These are phyloP conservation scores for Penicillium brevicompactum DNA, from an alignment of 2,329 filamentous ascomycete genomes.

Conservation along the genomic window DNA sequence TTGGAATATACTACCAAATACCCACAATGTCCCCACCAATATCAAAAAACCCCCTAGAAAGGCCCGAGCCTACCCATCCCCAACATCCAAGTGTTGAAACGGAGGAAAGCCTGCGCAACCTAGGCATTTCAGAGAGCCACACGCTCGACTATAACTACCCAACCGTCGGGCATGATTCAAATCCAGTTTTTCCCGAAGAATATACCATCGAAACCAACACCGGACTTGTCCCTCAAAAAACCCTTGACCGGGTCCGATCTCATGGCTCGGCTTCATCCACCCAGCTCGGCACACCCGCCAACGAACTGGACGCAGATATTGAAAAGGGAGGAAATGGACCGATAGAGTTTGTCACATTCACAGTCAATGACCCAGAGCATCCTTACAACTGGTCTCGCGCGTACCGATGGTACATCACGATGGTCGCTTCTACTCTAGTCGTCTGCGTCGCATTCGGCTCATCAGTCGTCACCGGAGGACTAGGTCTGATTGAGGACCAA, in stretches of 20 bases:
- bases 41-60: constrained; percentile 4
- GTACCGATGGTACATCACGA: constrained; percentile 79
- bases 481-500: constrained; percentile 61
- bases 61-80: background rate
- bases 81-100: constrained; percentile 17
- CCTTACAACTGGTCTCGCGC: constrained; percentile 77
- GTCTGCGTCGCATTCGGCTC: constrained; percentile 70
- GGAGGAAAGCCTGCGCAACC: constrained; percentile 23
- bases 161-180: constrained; percentile 21
- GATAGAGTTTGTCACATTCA: constrained; percentile 61
- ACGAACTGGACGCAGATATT: constrained; percentile 18
- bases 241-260: constrained; percentile 21
- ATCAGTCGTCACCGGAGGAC: constrained; percentile 73
- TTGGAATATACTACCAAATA: background rate
- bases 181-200: constrained; percentile 26
- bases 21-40: constrained; percentile 11
- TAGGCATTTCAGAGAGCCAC: constrained; percentile 25
- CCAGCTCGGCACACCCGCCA: background rate
- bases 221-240: constrained; percentile 22
- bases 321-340: constrained; percentile 29
- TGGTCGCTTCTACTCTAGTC: constrained; percentile 72
- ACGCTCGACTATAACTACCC: constrained; percentile 35
- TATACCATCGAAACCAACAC: constrained; percentile 24
- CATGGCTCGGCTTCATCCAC: constrained; percentile 12
- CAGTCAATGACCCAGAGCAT: constrained; percentile 67